Evolutionary conservation across 75 land plant genomes (phyloP), one percentile per base, ranked within the genome.

Genomic region (Pseudotsuga menziesii): DNA sequence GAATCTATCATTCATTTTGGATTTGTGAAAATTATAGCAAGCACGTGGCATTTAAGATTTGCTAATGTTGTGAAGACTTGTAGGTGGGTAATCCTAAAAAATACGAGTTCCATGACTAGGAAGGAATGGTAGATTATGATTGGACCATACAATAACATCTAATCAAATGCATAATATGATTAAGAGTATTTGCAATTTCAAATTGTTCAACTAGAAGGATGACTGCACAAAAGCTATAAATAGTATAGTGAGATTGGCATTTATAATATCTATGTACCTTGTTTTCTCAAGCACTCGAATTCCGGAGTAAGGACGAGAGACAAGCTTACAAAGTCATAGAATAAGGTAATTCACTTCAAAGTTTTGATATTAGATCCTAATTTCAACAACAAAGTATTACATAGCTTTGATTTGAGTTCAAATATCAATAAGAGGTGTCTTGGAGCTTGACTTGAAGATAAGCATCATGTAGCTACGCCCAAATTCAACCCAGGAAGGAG

Each of bases 41-140:
- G 0, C 48, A 44, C 8, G 0, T 44, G 48, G 9, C 8, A 44
- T 44, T 44, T 6, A 44, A 44, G 6, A 44, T 44, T 44, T 44
- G 7, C 7, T 44, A 44, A 5, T 7, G 48, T 0, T 5, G 0
- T 44, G 48, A 44, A 44, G 48, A 6, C 48, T 0, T 44, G 48
- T 5, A 90, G 91, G 89, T 88, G 14, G 92, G 92, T n/a, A 90
- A 90, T 81, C 89, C 87, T 39, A 77, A 76, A 74, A 85, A 83
- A 44, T 74, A 90, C 72, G 80, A 85, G 23, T 79, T 59, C 35
- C 61, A 79, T 71, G 92, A 90, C 48, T 84, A 44, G 8, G 80
- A 80, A 44, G 92, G 90, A 29, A 63, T 87, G 12, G 56, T 88
- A 25, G 89, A 90, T 36, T 90, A 85, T 75, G 86, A 85, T 57